Base-by-base conservation (phyloP, 306 rosid genomes). In the Cyclanthera cordifolia region DNA sequence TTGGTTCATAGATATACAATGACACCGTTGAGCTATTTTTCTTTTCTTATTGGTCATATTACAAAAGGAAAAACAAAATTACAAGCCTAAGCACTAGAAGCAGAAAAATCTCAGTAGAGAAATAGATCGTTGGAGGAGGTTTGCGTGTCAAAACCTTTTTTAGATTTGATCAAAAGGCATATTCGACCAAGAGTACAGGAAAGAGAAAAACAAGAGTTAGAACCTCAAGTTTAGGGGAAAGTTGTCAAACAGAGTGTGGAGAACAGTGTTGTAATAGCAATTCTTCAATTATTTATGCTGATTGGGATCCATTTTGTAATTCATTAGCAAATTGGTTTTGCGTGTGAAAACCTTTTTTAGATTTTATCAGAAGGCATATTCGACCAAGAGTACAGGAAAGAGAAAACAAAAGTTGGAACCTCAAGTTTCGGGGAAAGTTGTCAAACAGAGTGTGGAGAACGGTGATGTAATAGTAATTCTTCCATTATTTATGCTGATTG, bases 171-270 rank as follows among this genome's bases (percentile, higher is more conserved):
- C 63, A 25, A 14, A 57, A 1, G 15, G 25, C 4, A 2, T 13
- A 59, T 9, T 59, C 67, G 37, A 59, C 66, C 66, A 58, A 58
- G 66, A 58, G 45, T 58, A 12, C 24, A 11, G 66, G 45, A 58
- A 41, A n/a, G 24, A 59, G 8, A 34, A 23, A 1, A 34, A 9
- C 4, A 32, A 59, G 3, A 11, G 67, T 3, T 59, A 47, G 47
- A 59, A 59, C 25, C 25, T 59, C 47, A n/a, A 59, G 21, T 59
- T 37, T 7, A n/a, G 25, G 37, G 46, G 16, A 59, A 32, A 34
- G 1, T 32, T 32, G 15, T 59, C 25, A 32, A 3, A 34, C 66
- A 59, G 47, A 0, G 15, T 10, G 47, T 59, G 47, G n/a, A n/a
- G n/a, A n/a, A n/a, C n/a, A n/a, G n/a, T n/a, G n/a, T n/a, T n/a